A percentile compares a stretch with the other conserved stretches of the same genome.
Conservation (phyloP, 257 asterid genomes). For the Primulina tabacum region DNA sequence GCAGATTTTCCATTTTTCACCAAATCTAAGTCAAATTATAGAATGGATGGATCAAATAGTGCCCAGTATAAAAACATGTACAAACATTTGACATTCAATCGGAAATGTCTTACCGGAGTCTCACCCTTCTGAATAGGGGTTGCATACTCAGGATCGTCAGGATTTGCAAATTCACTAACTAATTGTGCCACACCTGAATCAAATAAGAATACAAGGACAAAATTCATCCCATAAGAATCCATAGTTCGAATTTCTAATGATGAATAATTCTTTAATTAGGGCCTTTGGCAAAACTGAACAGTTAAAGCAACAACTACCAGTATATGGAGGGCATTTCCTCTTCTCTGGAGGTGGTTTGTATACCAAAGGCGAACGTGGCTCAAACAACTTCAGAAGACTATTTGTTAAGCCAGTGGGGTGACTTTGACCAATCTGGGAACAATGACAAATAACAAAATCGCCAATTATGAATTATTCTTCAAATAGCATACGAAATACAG, state of each 20-base stretch:
- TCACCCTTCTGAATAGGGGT: conserved; percentile 84
- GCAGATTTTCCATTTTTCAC: too few relatives aligned
- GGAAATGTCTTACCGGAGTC: conserved; percentile 64
- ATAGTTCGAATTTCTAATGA: too few relatives aligned
- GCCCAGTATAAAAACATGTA: neutral
- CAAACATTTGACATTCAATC: neutral
- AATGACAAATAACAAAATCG: too few relatives aligned
- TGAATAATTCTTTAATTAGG: too few relatives aligned
- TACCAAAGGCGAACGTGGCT: conserved; percentile 94
- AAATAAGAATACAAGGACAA: neutral
- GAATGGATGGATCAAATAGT: too few relatives aligned
- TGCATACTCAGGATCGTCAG: conserved; percentile 82
- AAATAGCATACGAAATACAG: too few relatives aligned
- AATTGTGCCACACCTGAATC: conserved; percentile 77
- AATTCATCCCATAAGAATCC: too few relatives aligned
- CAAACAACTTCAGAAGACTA: conserved; percentile 79
- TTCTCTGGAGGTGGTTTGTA: conserved; percentile 89
- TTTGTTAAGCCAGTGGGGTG: conserved; percentile 95
- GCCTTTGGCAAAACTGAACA: too few relatives aligned
- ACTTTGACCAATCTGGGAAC: conserved; percentile 63
- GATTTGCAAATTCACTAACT: conserved; percentile 72
- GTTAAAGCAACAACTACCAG: conserved; percentile 46
- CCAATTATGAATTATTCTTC: too few relatives aligned
- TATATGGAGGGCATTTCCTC: conserved; percentile 85
- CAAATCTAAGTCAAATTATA: too few relatives aligned